Percentiles rank a stretch among this genome's conserved stretches.
These are phyloP conservation scores for Tuber aestivum DNA, from an alignment of 495 filamentous ascomycete genomes.

Conservation along the genomic window DNA sequence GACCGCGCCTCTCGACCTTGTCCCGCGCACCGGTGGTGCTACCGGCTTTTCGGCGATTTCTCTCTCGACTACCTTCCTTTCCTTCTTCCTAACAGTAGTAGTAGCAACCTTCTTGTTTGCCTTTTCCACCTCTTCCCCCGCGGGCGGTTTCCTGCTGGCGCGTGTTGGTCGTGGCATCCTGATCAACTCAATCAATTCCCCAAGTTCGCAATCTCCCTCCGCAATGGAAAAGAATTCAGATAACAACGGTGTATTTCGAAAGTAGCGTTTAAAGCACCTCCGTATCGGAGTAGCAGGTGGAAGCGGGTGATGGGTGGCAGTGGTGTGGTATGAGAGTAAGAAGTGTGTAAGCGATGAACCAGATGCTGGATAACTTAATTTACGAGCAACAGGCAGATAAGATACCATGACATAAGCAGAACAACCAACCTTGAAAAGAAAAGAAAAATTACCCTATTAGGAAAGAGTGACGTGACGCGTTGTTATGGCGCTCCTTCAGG, in stretches of 20 bases:
- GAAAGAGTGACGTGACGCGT: conserved; percentile 36
- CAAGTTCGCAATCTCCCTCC: not conserved
- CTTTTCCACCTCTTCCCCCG: not conserved
- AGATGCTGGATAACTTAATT: conserved; percentile 11
- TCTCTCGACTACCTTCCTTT: not conserved
- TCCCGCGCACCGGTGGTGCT: not conserved
- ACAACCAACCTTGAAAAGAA: not conserved
- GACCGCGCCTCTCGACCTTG: not conserved
- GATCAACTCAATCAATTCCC: not conserved
- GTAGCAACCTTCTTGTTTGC: not conserved
- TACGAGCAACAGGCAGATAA: conserved; percentile 9
- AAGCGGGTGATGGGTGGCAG: not conserved
- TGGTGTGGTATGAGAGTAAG: conserved; percentile 20
- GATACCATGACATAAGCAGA: not conserved
- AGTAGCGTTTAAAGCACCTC: not conserved
- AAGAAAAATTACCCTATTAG: conserved; percentile 12
- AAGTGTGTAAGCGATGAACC: conserved; percentile 7
- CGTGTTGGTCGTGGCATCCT: not conserved
- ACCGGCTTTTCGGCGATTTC: not conserved
- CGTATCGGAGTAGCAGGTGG: not conserved
- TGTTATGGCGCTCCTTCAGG: conserved; percentile 20
- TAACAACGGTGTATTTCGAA: not conserved
- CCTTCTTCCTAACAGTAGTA: not conserved
- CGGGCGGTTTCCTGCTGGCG: not conserved
- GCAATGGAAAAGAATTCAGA: not conserved